Evolutionary conservation across 2,329 filamentous ascomycete genomes (phyloP).

Genomic region (Seiridium cupressi): DNA sequence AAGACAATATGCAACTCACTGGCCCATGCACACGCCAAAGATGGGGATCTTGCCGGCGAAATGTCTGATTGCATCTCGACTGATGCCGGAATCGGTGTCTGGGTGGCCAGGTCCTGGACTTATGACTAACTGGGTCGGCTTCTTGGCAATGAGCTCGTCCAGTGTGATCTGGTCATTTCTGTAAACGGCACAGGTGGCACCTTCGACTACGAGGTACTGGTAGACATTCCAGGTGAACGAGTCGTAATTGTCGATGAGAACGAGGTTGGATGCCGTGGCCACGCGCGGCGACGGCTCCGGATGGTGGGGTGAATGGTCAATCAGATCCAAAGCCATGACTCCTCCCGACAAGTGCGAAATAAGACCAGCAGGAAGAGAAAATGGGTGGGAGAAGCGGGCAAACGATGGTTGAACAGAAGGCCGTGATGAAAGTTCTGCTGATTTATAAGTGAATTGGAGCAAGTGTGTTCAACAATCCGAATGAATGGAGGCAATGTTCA

Average conservation of each 20-base stretch:
- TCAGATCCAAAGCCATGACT: slow-evolving; percentile 47
- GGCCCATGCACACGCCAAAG: slow-evolving; percentile 97
- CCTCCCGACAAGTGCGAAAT: background rate
- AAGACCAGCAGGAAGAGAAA: background rate
- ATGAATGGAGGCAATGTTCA: background rate
- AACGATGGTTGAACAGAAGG: background rate
- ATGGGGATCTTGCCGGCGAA: slow-evolving; percentile 95
- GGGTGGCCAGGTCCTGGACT: slow-evolving; percentile 96
- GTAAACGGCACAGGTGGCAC: slow-evolving; percentile 83
- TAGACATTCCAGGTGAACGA: slow-evolving; percentile 99
- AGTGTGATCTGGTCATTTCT: slow-evolving; percentile 90
- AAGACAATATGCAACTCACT: slow-evolving; percentile 54
- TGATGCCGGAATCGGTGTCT: slow-evolving; percentile 85
- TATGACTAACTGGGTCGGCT: slow-evolving; percentile 90
- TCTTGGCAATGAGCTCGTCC: slow-evolving; percentile 76
- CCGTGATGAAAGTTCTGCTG: background rate
- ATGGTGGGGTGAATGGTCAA: slow-evolving; percentile 86
- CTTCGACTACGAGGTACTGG: slow-evolving; percentile 96
- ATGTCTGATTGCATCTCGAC: slow-evolving; percentile 84
- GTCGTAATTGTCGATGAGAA: slow-evolving; percentile 98
- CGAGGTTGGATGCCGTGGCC: slow-evolving; percentile 79
- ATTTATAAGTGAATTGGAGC: background rate
- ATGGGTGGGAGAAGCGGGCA: background rate
- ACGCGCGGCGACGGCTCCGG: slow-evolving; percentile 72
- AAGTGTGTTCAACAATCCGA: background rate